Base-by-base conservation (phyloP, 495 filamentous ascomycete species). In the Neurospora cerealis region DNA sequence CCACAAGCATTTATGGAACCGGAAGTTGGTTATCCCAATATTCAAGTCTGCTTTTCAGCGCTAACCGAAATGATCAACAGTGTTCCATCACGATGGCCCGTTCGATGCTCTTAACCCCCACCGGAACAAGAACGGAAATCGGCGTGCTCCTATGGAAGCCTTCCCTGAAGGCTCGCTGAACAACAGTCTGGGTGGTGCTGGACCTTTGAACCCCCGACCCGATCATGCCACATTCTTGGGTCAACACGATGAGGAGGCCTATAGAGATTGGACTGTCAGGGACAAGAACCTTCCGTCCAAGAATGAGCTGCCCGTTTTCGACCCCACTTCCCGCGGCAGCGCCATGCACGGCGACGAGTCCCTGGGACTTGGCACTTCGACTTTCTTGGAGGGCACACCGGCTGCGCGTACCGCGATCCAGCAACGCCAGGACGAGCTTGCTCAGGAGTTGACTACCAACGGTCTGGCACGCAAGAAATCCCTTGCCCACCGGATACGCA, bases 21-120 rank as follows among this genome's bases (percentile, higher is more conserved):
- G 96, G 96, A 80, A 87, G 95, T 98, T 84, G 83, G 95, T 90
- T 5, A 72, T 21, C 74, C 69, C 60, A 24, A 34, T 44, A 34
- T 9, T 28, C 7, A n/a, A 9, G 7, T 21, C 54, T 71, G 34
- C 36, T 39, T 40, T 36, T 40, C 2, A 60, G 37, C 70, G 21
- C 78, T 79, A 62, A 78, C 71, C 13, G 28, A 19, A 21, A 0
- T 8, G 19, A 34, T 8, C 75, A 28, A 21, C 74, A 97, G 95
- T 98, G 80, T 97, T 99, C 83, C 96, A 99, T 74, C 96, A 99
- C 80, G 96, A 99, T 80, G 96, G 96, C 34, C 96, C 96, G 10
- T 99, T 97, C 77, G 96, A 99, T 83, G 96, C 96, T 19, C 96
- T 94, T 82, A 98, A 98, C 77, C 95, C 96, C 7, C 92, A 96